phyloP scores from a whole-genome alignment of 306 rosid species.

The cucumber (Cucumis sativus) region DNA sequence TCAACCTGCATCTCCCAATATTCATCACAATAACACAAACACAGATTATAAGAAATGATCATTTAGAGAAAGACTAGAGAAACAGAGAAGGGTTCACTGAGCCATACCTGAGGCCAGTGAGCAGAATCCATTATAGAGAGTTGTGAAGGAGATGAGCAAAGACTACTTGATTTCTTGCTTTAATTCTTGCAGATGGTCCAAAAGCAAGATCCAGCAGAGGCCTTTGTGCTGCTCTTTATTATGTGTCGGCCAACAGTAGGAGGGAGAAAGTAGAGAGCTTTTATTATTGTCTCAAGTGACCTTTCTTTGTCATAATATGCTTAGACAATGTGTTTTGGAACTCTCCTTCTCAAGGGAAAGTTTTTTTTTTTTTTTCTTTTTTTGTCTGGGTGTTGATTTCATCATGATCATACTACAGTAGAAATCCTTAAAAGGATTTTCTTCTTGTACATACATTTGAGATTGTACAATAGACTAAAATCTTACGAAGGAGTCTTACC shows the following conservation, averaged over 20 bases:
- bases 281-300: conserved; percentile 25
- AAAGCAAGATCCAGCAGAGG: conserved; percentile 35
- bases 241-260: conserved; percentile 66
- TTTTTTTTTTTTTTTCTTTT: neutral
- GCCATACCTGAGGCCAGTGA: conserved; percentile 96
- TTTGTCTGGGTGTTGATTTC: neutral
- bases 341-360: conserved; percentile 19
- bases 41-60: neutral
- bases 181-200: conserved; percentile 31
- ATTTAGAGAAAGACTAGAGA: neutral
- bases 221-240: conserved; percentile 43
- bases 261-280: conserved; percentile 22
- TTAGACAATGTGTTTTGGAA: neutral
- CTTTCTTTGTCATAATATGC: conserved; percentile 11
- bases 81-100: conserved; percentile 12
- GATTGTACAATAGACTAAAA: neutral
- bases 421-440: neutral
- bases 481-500: neutral
- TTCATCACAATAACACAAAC: neutral
- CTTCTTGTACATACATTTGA: neutral
- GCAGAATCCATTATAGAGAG: conserved; percentile 69
- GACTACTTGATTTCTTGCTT: conserved; percentile 21
- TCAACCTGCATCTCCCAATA: neutral
- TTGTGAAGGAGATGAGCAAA: conserved; percentile 27
- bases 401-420: neutral